A percentile compares a stretch with the other conserved stretches of the same genome.
These are phyloP conservation scores for Geosmithia putterillii DNA, from an alignment of 2,329 filamentous ascomycete species.

Conservation along the genomic window DNA sequence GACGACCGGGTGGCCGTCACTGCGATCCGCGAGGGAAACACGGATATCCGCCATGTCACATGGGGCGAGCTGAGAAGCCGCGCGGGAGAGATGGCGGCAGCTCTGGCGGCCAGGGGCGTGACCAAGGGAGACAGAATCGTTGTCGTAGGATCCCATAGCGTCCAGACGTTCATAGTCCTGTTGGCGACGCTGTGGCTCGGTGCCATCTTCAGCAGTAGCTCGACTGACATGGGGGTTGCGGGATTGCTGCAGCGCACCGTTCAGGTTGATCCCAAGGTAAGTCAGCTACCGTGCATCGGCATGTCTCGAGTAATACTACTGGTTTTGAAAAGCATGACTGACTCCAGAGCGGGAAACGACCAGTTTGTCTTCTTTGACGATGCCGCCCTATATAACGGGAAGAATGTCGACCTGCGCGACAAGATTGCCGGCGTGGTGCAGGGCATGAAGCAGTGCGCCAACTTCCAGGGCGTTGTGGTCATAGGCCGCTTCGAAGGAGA, in stretches of 20 bases:
- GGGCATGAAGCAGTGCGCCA: constrained; percentile 47
- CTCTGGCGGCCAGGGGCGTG: constrained; percentile 55
- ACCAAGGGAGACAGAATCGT: constrained; percentile 62
- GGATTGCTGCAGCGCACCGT: constrained; percentile 63
- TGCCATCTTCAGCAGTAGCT: constrained; percentile 62
- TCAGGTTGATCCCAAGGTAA: constrained; percentile 60
- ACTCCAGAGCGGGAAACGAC: not conserved
- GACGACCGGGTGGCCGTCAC: constrained; percentile 59
- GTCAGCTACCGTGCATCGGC: no score
- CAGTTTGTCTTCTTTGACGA: constrained; percentile 76
- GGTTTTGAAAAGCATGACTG: not conserved
- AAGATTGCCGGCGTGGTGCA: constrained; percentile 63
- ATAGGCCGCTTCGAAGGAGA: constrained; percentile 51
- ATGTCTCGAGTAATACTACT: not conserved
- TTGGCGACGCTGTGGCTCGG: constrained; percentile 60
- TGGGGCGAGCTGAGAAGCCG: constrained; percentile 54
- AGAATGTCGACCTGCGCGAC: constrained; percentile 53
- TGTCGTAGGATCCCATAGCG: constrained; percentile 60
- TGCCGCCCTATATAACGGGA: constrained; percentile 67
- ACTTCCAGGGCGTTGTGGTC: constrained; percentile 52
- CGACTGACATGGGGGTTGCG: constrained; percentile 73
- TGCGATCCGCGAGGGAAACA: constrained; percentile 57
- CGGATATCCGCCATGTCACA: constrained; percentile 41
- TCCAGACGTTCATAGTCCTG: constrained; percentile 62
- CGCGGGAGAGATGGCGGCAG: constrained; percentile 48